Evolutionary conservation across 176 grass and related monocot genomes (phyloP).

Genomic region (Bolboschoenus planiculmis): DNA sequence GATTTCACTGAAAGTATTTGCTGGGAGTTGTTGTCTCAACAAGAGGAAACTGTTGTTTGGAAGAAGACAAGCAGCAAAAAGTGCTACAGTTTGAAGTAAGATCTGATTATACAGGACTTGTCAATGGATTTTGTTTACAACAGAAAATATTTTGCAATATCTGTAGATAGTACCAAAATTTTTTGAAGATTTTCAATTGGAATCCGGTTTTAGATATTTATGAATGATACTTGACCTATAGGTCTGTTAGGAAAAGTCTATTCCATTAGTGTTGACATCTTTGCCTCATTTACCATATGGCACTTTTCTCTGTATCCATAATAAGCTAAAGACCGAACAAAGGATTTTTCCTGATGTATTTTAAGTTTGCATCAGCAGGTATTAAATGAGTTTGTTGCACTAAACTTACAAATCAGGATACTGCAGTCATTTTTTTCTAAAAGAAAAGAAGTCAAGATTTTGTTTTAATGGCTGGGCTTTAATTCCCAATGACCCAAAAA

Average conservation of each 20-base stretch:
- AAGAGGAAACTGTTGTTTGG: slow-evolving; percentile 99
- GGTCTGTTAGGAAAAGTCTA: not conserved
- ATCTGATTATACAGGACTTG: not conserved
- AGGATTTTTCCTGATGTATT: not conserved
- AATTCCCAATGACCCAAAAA: not conserved
- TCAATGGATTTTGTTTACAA: not conserved
- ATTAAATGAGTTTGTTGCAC: not conserved
- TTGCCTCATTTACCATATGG: not conserved
- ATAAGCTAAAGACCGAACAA: not conserved
- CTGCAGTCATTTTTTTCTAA: not conserved
- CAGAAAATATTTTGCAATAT: not conserved
- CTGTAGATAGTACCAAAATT: not conserved
- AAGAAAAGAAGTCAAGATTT: not conserved
- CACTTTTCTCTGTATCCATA: not conserved
- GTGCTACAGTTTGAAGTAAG: slow-evolving; percentile 73
- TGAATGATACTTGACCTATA: not conserved
- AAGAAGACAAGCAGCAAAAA: slow-evolving; percentile 79
- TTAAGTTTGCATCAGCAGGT: not conserved
- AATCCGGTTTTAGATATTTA: not conserved
- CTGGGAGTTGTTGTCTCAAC: slow-evolving; percentile 95
- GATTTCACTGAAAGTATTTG: slow-evolving; percentile 64
- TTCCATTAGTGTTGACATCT: not conserved
- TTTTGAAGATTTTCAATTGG: not conserved
- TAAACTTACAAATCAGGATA: not conserved
- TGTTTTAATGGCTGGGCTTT: not conserved